Evolutionary conservation across 805 yeast species (phyloP), one percentile per base, ranked within the genome.

Genomic region (Candida caryicola): DNA sequence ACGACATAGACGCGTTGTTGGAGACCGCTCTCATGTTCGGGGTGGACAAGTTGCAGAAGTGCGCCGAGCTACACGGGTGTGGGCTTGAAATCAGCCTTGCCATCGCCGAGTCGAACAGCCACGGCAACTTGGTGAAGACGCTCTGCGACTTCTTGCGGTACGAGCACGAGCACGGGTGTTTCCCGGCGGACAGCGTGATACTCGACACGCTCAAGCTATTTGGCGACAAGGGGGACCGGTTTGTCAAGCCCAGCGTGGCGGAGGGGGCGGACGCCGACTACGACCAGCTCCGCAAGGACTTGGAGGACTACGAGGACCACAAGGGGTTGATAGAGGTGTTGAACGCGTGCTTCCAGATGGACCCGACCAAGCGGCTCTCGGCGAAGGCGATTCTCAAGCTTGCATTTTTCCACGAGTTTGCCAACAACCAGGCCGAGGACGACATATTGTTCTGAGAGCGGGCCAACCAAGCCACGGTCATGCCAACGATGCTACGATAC

Each of bases 21-120:
- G 99, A 93, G 57, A 68, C 91, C 25, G 80, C 95, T 0, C 68
- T 82, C 2, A 71, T 93, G 2, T 90, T 86, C 63, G 99, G 99
- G 2, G 59, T 75, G 34, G 76, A 74, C 8, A 78, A 76, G 46
- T 73, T 93, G 76, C 78, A 79, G 45, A 77, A 79, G 45, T 81
- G 89, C 51, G 95, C 97, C 4, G 75, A 77, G 40, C 59, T 87
- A 28, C 99, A 93, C 65, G 98, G 98, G 0, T 73, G 90, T 37
- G 93, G 89, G 0, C 76, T 91, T 36, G 96, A 89, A 41, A 71
- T 69, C 26, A 58, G 51, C 38, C 47, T 55, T 40, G 55, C 41
- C 21, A 44, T 44, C 30, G 44, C 39, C 21, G 44, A 41, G 13
- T 51, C 42, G 9, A 48, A 37, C 34, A 56, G 51, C 41, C 28